Percentiles rank a stretch among this genome's conserved stretches.
Evolutionary conservation across 805 yeast species (phyloP).

Genomic region (Torulaspora gathmanii): DNA sequence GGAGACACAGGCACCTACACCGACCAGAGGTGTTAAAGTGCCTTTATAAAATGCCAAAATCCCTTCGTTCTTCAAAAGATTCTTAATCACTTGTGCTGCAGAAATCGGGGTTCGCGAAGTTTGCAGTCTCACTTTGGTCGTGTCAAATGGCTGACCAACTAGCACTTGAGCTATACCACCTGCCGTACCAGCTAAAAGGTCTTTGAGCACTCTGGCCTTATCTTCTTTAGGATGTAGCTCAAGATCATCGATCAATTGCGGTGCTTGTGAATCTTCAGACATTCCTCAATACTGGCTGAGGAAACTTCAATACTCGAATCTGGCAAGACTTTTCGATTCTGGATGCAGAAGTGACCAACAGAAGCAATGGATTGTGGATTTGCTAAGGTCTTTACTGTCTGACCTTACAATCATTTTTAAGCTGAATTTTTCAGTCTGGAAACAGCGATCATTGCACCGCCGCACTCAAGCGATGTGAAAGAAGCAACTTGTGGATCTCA

Average conservation of each 20-base stretch:
- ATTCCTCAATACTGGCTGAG: conserved; percentile 10
- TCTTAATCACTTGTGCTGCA: conserved; percentile 70
- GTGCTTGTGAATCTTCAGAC: conserved; percentile 35
- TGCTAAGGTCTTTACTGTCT: neutral
- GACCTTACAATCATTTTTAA: neutral
- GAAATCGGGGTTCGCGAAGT: conserved; percentile 71
- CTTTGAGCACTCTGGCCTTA: conserved; percentile 45
- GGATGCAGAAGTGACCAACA: too few relatives aligned
- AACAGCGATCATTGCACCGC: conserved; percentile 1
- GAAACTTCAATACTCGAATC: neutral
- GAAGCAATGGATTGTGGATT: too few relatives aligned
- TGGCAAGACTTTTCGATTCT: neutral
- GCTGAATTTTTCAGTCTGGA: neutral
- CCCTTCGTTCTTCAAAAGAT: conserved; percentile 76
- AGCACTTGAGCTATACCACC: conserved; percentile 96
- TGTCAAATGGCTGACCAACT: conserved; percentile 94
- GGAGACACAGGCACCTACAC: conserved; percentile 97
- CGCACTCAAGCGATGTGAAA: neutral
- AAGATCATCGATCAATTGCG: conserved; percentile 34
- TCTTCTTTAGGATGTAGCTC: conserved; percentile 20
- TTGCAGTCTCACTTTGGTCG: conserved; percentile 89
- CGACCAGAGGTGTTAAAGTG: conserved; percentile 85
- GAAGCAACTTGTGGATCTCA: neutral
- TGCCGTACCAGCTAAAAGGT: conserved; percentile 83
- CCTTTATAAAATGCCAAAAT: conserved; percentile 86